Base-by-base conservation (phyloP, 1,284 basidiomycete species). In the Cryptococcus jaspeensis region DNA sequence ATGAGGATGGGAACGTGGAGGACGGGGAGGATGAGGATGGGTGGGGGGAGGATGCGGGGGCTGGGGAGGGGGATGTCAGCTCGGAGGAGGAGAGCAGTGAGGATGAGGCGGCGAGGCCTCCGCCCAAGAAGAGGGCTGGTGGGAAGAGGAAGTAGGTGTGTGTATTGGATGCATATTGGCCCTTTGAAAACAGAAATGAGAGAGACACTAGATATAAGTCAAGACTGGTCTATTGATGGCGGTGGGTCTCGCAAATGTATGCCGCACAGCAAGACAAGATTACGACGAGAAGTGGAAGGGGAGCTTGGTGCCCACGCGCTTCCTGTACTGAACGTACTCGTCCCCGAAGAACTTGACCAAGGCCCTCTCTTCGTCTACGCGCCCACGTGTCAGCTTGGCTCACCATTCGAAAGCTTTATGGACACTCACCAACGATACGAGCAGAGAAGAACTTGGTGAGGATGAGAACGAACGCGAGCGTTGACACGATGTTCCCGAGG, bases 401-500 rank as follows among this genome's bases (percentile, higher is more conserved):
- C 8, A 18, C 7, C 7, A 7, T n/a, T 12, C n/a, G 54, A 38
- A 37, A 53, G 16, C 48, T 42, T 7, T 22, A n/a, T 8, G 42
- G 46, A 12, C 12, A 80, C 87, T 70, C 62, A 94, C 92, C 82
- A 79, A 80, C 79, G 44, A 90, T 97, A 16, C 96, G 84, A 52
- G 80, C 71, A 53, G 85, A 84, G 77, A 99, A 99, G 81, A 99
- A 99, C 49, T 84, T 80, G 84, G 88, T 91, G 18, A 98, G 80
- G 1, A 92, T 74, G 36, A 83, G 63, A 2, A 78, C 48, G 58
- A 80, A 76, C 1, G 64, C 67, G 25, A 76, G 7, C 3, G 73
- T 65, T 13, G 85, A 86, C 23, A 93, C 41, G 0, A 90, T 84
- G 73, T 99, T 99, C 67, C 90, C 90, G 25, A 99, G 81, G 3